phyloP scores from a whole-genome alignment of 768 basidiomycete species.

The Bullera alba region DNA sequence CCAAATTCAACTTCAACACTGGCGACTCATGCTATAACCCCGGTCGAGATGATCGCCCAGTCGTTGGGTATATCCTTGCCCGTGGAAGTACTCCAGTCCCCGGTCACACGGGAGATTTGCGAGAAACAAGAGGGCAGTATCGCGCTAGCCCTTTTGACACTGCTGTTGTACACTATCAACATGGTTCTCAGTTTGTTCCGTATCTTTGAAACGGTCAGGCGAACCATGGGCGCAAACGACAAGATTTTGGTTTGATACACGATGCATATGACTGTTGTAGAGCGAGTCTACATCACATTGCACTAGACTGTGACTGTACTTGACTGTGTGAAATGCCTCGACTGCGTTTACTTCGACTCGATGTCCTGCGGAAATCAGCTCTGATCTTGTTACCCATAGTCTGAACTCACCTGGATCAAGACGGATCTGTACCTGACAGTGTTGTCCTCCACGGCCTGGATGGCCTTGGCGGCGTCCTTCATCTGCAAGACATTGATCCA shows the following conservation, averaged over 20 bases:
- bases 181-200: conserved; percentile 44
- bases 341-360: not conserved
- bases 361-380: not conserved
- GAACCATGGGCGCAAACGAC: conserved; percentile 24
- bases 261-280: no score
- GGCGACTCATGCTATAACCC: no score
- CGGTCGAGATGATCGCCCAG: conserved; percentile 8
- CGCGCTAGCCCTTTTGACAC: conserved; percentile 23
- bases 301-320: not conserved
- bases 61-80: conserved; percentile 30
- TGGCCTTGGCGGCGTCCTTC: conserved; percentile 53
- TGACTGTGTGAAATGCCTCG: not conserved
- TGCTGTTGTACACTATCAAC: conserved; percentile 36
- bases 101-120: conserved; percentile 25
- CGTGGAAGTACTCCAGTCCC: conserved; percentile 12
- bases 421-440: conserved; percentile 56
- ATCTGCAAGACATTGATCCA: conserved; percentile 54
- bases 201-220: conserved; percentile 41
- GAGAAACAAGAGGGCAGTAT: conserved; percentile 35
- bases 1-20: no score
- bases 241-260: no score
- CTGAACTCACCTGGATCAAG: conserved; percentile 43
- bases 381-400: not conserved
- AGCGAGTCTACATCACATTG: no score
- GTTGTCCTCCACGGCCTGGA: conserved; percentile 52